phyloP scores from a whole-genome alignment of 202 grass and related monocot species.

The Dendrocalamus latiflorus region DNA sequence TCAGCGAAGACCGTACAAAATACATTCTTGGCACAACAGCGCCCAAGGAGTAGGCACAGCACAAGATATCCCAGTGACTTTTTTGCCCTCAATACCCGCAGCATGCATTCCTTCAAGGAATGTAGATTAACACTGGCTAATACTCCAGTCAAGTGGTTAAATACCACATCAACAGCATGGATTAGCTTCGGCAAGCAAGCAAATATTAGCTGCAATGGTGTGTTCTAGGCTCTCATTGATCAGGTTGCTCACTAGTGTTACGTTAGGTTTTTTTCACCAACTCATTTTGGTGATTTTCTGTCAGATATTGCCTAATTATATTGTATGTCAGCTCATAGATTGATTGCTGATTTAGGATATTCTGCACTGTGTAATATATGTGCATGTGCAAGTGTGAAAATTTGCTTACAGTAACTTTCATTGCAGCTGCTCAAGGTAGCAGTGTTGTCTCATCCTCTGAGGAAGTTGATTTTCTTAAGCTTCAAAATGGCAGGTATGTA shows the following conservation, averaged over 20 bases:
- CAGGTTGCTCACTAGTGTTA: slow-evolving; percentile 40
- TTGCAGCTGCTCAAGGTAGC: slow-evolving; percentile 57
- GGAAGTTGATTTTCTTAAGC: slow-evolving; percentile 91
- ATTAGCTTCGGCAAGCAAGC: slow-evolving; percentile 45
- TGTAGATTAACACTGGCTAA: slow-evolving; percentile 63
- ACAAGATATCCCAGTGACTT: slow-evolving; percentile 58
- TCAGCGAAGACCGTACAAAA: slow-evolving; percentile 82
- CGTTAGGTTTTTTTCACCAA: not conserved
- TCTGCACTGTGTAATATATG: not conserved
- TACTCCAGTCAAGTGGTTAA: slow-evolving; percentile 64
- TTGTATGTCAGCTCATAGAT: slow-evolving; percentile 6
- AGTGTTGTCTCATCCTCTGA: slow-evolving; percentile 48
- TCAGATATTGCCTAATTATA: slow-evolving; percentile 1
- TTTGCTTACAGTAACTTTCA: slow-evolving; percentile 15
- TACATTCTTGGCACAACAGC: slow-evolving; percentile 63
- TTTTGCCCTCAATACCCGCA: slow-evolving; percentile 54
- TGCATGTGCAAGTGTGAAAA: not conserved
- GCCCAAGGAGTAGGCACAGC: slow-evolving; percentile 49
- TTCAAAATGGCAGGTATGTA: slow-evolving; percentile 88
- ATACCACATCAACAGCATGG: slow-evolving; percentile 42
- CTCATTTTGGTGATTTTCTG: not conserved
- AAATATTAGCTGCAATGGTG: slow-evolving; percentile 71
- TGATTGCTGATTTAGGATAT: slow-evolving; percentile 17
- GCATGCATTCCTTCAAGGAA: slow-evolving; percentile 43
- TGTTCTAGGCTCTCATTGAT: slow-evolving; percentile 69